Evolutionary conservation across 139 green algal genomes (phyloP), one percentile per base, ranked within the genome.

Genomic region (Chlamydomonas schloesseri): DNA sequence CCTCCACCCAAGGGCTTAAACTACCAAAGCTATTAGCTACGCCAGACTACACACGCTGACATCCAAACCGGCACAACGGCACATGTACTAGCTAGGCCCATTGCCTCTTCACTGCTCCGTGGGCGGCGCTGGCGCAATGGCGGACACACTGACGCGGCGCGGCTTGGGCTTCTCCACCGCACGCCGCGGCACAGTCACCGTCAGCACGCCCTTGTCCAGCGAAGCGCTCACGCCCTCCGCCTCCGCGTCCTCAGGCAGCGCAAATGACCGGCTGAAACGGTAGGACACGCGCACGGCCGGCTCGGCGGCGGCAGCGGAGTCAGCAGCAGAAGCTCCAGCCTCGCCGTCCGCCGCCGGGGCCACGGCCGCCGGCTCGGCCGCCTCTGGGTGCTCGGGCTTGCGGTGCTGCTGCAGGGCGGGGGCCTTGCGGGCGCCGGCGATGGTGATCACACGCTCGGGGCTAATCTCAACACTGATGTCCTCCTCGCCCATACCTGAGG

Each of bases 401-500:
- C 42, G 42, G 55, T 8, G 55, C 55, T 23, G 20, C 9, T 23
- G 55, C 8, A 4, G 18, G 6, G 55, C 10, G 55, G 55, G 4
- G 42, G 73, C 33, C 73, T 81, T 81, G 53, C 77, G 77, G 77
- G 37, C 73, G 62, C 77, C 77, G 42, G 62, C 29, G 64, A 84
- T 65, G 62, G 77, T 74, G 62, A 84, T 62, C 62, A 84, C 58
- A 18, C 64, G 28, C 28, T 84, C 77, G 42, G 77, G 77, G 64
- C 42, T 74, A 37, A 84, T 26, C 62, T 64, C 62, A 9, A 84
- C 6, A 1, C 8, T 31, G 17, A 84, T 23, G 29, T 84, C 77
- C 42, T 84, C 62, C 42, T 73, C 36, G 17, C 29, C 77, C 77
- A 84, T 84, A n/a, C 77, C 77, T 84, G 77, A 62, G 55, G 55